Base-by-base conservation (phyloP, 2,329 filamentous ascomycete genomes). In the Clarireedia monteithiana region DNA sequence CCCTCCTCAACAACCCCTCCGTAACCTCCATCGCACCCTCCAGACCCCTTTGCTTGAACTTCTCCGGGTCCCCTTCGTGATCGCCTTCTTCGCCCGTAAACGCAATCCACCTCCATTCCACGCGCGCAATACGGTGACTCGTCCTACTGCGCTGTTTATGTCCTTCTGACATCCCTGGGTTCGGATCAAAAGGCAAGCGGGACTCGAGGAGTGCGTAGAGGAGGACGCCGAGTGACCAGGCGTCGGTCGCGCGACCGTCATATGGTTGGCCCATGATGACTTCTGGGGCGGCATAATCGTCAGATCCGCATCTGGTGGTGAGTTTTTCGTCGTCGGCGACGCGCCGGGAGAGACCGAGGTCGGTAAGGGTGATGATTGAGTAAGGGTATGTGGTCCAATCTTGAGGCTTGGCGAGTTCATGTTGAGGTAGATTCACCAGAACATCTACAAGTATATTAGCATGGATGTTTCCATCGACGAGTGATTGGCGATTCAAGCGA, bases 281-380 rank as follows among this genome's bases (percentile, higher is more conserved):
- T 70, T 99, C 94, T 0, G 94, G 94, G 0, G 94, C 92, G 1
- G 92, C 92, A 69, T 99, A 99, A 72, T 99, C 94, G 72, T 97
- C 94, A 42, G 89, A 95, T 34, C 94, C 94, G 70, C 94, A 99
- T 9, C 94, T 83, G 1, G 92, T 97, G 59, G 89, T 89, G n/a
- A 99, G 80, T 59, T 92, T 86, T 62, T 95, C 90, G 52, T 90
- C 89, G 60, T 90, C 86, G 15, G 89, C 83, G 40, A 97, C 89
- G 38, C 88, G 85, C 54, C 92, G 83, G 3, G 91, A 95, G 12
- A 99, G 82, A 14, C 94, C 94, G 12, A 99, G 78, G 69, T 99
- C 94, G 15, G 91, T 95, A 44, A 99, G 79, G 1, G 91, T 96
- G 55, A 92, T 82, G 53, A 97, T 81, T 2, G 92, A 88, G 66